Conservation (phyloP, 768 basidiomycete species). For the Lyophyllum shimeji region DNA sequence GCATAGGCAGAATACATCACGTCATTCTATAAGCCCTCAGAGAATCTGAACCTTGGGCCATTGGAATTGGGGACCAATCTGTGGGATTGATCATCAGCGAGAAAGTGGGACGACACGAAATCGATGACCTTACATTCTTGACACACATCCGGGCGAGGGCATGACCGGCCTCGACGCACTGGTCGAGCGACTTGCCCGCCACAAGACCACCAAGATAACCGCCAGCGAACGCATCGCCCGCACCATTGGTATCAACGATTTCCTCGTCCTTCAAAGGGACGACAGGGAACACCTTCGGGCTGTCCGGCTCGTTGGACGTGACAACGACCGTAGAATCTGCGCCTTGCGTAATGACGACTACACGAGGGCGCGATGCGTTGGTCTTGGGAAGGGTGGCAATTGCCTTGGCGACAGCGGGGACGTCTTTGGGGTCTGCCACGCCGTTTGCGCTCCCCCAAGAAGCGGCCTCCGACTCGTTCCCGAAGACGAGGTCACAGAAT, state of each 20-base stretch:
- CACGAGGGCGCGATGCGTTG: constrained; percentile 73
- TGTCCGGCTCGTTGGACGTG: constrained; percentile 51
- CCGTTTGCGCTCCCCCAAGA: constrained; percentile 79
- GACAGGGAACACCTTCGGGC: constrained; percentile 59
- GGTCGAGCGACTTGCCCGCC: constrained; percentile 72
- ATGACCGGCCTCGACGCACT: constrained; percentile 84
- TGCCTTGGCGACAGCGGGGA: constrained; percentile 65
- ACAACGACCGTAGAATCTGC: constrained; percentile 77
- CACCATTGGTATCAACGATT: constrained; percentile 97
- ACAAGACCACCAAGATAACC: constrained; percentile 90
- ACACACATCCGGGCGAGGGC: constrained; percentile 85
- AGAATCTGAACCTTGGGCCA: constrained; percentile 50
- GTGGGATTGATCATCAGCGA: not conserved
- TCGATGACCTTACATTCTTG: constrained; percentile 52
- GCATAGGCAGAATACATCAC: constrained; percentile 10
- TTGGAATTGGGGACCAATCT: constrained; percentile 53
- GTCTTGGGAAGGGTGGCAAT: constrained; percentile 78
- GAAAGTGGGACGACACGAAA: not conserved
- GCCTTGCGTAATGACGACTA: constrained; percentile 92
- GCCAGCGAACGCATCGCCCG: constrained; percentile 96
- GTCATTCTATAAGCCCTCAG: constrained; percentile 14
- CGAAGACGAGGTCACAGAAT: constrained; percentile 87
- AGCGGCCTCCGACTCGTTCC: constrained; percentile 95
- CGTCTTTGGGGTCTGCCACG: constrained; percentile 62
- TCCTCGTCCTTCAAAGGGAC: constrained; percentile 51